A percentile compares a stretch with the other conserved stretches of the same genome.
phyloP scores from a whole-genome alignment of 2,329 filamentous ascomycete species.

The Phyllosticta citrichinensis region DNA sequence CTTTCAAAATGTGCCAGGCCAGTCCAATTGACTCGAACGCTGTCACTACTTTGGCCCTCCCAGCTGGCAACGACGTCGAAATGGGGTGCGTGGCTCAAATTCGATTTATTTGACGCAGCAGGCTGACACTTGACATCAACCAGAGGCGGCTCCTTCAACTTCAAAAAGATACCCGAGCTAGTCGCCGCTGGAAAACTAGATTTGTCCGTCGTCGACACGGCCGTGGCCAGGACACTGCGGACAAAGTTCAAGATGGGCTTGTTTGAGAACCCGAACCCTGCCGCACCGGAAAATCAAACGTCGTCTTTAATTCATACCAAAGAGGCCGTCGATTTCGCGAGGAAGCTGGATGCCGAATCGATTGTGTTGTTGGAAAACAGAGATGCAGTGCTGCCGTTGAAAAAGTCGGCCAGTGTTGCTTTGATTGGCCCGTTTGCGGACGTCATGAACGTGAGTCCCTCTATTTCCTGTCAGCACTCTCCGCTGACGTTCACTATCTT shows the following conservation, averaged over 20 bases:
- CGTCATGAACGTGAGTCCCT: conserved; percentile 52
- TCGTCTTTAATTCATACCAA: conserved; percentile 52
- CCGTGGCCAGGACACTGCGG: conserved; percentile 54
- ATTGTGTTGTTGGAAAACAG: conserved; percentile 69
- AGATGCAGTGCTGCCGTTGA: conserved; percentile 50
- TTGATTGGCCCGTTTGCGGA: conserved; percentile 69
- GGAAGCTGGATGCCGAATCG: conserved; percentile 56
- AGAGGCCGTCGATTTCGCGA: conserved; percentile 49
- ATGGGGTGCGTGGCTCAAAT: conserved; percentile 43
- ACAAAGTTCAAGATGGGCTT: conserved; percentile 61
- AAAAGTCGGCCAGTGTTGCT: conserved; percentile 57
- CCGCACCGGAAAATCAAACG: conserved; percentile 46
- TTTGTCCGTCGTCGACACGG: conserved; percentile 50
- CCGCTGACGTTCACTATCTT: neutral
- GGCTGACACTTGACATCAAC: neutral
- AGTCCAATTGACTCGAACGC: conserved; percentile 55
- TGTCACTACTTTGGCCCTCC: conserved; percentile 52
- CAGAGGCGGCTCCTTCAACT: conserved; percentile 58
- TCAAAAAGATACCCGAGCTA: conserved; percentile 54
- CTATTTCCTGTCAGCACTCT: neutral
- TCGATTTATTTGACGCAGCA: neutral
- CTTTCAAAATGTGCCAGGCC: conserved; percentile 54
- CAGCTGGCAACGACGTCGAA: conserved; percentile 62
- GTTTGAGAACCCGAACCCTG: conserved; percentile 60
- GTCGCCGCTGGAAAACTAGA: conserved; percentile 52